A percentile compares a stretch with the other conserved stretches of the same genome.
These are phyloP conservation scores for Leishmania arabica DNA, from an alignment of 208 protist genomes.

Conservation along the genomic window DNA sequence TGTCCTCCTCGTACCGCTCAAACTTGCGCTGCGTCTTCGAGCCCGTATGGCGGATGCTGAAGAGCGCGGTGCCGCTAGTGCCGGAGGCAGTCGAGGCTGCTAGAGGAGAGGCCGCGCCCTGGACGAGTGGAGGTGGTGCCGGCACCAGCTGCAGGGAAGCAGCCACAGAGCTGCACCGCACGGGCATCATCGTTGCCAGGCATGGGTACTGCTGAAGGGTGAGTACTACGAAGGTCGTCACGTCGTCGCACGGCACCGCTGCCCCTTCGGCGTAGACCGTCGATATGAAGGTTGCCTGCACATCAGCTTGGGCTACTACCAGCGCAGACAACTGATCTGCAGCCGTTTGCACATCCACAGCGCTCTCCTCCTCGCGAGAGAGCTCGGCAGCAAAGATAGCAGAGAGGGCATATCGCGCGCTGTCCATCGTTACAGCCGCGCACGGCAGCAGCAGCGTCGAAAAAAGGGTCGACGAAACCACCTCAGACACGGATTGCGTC, in stretches of 20 bases:
- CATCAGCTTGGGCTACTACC: conserved; percentile 10
- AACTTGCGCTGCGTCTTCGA: conserved; percentile 46
- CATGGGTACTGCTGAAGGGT: conserved; percentile 43
- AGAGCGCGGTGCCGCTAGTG: conserved; percentile 14
- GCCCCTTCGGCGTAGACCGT: conserved; percentile 21
- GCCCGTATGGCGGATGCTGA: conserved; percentile 41
- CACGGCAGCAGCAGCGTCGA: conserved; percentile 9
- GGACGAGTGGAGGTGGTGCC: not conserved
- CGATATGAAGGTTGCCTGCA: conserved; percentile 27
- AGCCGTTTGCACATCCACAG: not conserved
- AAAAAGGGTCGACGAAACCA: conserved; percentile 18
- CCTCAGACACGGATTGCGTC: not conserved
- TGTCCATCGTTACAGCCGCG: conserved; percentile 28
- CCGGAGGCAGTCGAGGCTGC: not conserved
- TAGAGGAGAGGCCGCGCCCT: not conserved
- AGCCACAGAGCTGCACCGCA: conserved; percentile 15
- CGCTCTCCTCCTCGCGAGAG: conserved; percentile 8
- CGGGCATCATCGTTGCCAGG: conserved; percentile 18
- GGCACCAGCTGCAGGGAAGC: not conserved
- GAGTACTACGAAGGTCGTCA: conserved; percentile 47
- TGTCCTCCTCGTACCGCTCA: conserved; percentile 57
- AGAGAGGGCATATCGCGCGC: conserved; percentile 28
- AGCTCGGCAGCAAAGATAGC: conserved; percentile 28
- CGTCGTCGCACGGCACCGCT: conserved; percentile 45
- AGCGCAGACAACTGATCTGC: not conserved